These are phyloP conservation scores for Trichothecium sympodiale DNA, from an alignment of 2,329 filamentous ascomycete genomes.

Conservation along the genomic window DNA sequence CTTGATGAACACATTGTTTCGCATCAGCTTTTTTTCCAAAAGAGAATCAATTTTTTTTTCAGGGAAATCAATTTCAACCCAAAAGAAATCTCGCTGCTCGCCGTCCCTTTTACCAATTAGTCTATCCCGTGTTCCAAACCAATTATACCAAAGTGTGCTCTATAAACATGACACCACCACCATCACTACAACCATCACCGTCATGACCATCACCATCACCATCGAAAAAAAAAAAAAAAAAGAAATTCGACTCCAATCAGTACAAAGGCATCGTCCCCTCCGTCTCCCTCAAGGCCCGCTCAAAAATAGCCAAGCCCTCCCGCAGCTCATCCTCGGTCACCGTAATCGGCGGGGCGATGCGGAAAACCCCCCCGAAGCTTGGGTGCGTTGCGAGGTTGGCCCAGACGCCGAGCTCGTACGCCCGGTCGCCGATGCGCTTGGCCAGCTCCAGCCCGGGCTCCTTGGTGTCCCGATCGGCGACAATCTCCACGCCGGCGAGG, in stretches of 20 bases:
- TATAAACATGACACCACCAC: too few relatives aligned
- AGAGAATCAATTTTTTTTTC: too few relatives aligned
- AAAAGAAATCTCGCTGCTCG: too few relatives aligned
- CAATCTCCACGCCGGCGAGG: conserved; percentile 48
- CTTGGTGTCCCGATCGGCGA: conserved; percentile 36
- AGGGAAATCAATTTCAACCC: too few relatives aligned
- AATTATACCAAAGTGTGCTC: too few relatives aligned
- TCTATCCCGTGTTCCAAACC: too few relatives aligned
- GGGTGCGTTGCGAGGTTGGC: conserved; percentile 43
- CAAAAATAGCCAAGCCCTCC: conserved; percentile 41
- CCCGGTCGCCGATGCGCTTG: conserved; percentile 31
- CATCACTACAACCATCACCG: too few relatives aligned
- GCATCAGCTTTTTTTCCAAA: too few relatives aligned
- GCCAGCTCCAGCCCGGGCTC: conserved; percentile 34
- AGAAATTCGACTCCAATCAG: conserved; percentile 3
- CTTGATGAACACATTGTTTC: too few relatives aligned
- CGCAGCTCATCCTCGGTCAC: conserved; percentile 38
- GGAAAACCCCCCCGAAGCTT: conserved; percentile 44
- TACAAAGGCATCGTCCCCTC: conserved; percentile 18
- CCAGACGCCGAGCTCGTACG: conserved; percentile 41
- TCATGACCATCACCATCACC: too few relatives aligned
- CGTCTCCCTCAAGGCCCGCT: conserved; percentile 36
- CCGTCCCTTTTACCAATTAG: too few relatives aligned
- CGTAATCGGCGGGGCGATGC: conserved; percentile 50
- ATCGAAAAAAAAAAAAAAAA: too few relatives aligned